Base-by-base conservation (phyloP, 805 yeast genomes). In the Ogataea glucozyma region DNA sequence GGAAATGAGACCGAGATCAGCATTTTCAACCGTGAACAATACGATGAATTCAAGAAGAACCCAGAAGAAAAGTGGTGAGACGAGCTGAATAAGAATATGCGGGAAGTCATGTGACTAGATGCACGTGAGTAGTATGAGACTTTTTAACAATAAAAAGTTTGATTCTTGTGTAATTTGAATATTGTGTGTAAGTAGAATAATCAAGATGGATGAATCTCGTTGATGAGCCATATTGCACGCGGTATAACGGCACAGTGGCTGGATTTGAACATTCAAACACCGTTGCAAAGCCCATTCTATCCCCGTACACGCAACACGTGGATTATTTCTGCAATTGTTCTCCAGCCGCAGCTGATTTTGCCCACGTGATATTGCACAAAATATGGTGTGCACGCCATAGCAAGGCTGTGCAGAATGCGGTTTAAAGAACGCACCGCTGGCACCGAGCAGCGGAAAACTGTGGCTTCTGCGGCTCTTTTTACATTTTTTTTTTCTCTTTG, bases 1-100 rank as follows among this genome's bases (percentile, higher is more conserved):
- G 87, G 84, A 49, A 91, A 93, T 64, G 99, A 93, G 67, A 88
- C 97, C 3, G 99, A 93, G 61, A 65, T 93, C 32, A 86, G 96
- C 22, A 59, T 86, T n/a, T 93, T 81, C 69, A 88, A 87, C 45
- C 61, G 67, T 56, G 73, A 65, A 6, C 89, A 76, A 31, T 93
- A 90, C 63, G 69, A 68, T 21, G 76, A 67, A 31, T 93, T 71
- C 67, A 86, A 86, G 66, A 71, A 72, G 31, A 84, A 90, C 53
- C 99, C 99, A 0, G 89, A 80, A 55, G 97, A 89, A 59, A 85
- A 86, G 61, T 91, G 99, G 98, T 84, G 62, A 62, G 20, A 11
- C 26, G 23, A n/a, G 10, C 18, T n/a, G n/a, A n/a, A n/a, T n/a
- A n/a, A n/a, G n/a, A n/a, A n/a, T n/a, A n/a, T n/a, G n/a, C n/a